Evolutionary conservation across 495 filamentous ascomycete species (phyloP), one percentile per base, ranked within the genome.

Genomic region (Neurospora discreta): DNA sequence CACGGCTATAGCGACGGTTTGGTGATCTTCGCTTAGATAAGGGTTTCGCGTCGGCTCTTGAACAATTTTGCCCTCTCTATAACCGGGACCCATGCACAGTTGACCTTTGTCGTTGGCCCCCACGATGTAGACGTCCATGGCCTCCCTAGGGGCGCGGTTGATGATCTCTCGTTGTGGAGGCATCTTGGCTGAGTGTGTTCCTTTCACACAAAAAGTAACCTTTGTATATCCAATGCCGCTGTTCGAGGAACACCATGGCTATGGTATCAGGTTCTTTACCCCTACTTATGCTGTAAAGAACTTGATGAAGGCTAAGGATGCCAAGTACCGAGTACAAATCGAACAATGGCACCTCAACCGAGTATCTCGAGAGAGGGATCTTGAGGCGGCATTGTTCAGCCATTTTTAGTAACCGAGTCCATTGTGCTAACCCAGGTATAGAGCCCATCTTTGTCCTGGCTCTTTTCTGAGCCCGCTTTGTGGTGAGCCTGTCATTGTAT

Each of bases 1-100:
- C 60, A 86, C 82, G 44, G 89, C 87, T 10, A 92, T 75, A 41
- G 86, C 83, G 30, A 92, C 89, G 38, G 91, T 84, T 20, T 90
- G 84, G 42, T 77, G 74, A n/a, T 39, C 15, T 2, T 65, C 68
- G 2, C 40, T 52, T 46, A 74, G 68, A 9, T 70, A 68, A 9
- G 23, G 11, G 68, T 70, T 72, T 11, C 65, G 52, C 26, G 46
- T 46, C n/a, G 71, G 73, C 23, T 30, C 3, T 26, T 15, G 39
- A n/a, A 38, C 39, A 20, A 74, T 20, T 1, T 52, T 16, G 68
- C 70, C 4, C 68, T 70, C 40, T 72, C 72, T 71, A 70, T 70
- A 5, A 42, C 39, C 4, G 68, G 71, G 8, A 52, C 73, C 52
- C 52, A 60, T 30, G 52, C 52, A 16, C 52, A 60, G 15, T 5